Conservation (phyloP, 768 basidiomycete genomes). For the Lactarius indigo region DNA sequence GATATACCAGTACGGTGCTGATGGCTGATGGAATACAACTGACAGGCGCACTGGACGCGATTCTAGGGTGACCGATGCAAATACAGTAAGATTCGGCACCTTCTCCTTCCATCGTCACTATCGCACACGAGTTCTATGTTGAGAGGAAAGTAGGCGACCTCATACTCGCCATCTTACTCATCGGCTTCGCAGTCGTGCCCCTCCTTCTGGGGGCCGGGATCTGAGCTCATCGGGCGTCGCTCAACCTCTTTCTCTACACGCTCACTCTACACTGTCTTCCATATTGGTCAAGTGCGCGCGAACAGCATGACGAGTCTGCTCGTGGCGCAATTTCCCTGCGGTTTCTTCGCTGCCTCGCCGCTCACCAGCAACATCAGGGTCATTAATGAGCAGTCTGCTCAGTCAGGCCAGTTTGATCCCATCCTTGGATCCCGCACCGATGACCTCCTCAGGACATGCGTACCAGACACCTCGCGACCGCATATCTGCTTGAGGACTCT, state of each 20-base stretch:
- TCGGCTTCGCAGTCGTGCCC: slow-evolving; percentile 27
- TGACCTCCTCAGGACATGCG: slow-evolving; percentile 10
- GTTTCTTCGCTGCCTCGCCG: slow-evolving; percentile 27
- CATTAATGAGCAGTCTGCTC: neutral
- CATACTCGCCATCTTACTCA: slow-evolving; percentile 23
- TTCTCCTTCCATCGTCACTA: slow-evolving; percentile 12
- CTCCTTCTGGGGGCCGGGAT: slow-evolving; percentile 26
- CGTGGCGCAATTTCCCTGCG: slow-evolving; percentile 28
- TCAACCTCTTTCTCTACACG: slow-evolving; percentile 19
- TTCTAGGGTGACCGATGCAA: too few relatives aligned
- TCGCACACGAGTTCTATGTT: slow-evolving; percentile 24
- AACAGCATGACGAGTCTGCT: slow-evolving; percentile 23
- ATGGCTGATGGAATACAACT: too few relatives aligned
- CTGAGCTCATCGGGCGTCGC: slow-evolving; percentile 26
- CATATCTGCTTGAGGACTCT: slow-evolving; percentile 4
- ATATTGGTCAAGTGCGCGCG: slow-evolving; percentile 19
- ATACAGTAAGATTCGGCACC: too few relatives aligned
- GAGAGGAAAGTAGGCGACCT: slow-evolving; percentile 28
- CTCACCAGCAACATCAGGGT: slow-evolving; percentile 26
- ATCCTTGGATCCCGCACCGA: slow-evolving; percentile 6
- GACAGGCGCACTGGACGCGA: too few relatives aligned
- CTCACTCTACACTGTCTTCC: slow-evolving; percentile 8
- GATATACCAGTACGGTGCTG: too few relatives aligned
- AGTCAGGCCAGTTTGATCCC: neutral
- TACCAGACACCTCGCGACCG: neutral